Evolutionary conservation across 2,329 filamentous ascomycete species (phyloP).

Genomic region (Penicillium sumatraense): DNA sequence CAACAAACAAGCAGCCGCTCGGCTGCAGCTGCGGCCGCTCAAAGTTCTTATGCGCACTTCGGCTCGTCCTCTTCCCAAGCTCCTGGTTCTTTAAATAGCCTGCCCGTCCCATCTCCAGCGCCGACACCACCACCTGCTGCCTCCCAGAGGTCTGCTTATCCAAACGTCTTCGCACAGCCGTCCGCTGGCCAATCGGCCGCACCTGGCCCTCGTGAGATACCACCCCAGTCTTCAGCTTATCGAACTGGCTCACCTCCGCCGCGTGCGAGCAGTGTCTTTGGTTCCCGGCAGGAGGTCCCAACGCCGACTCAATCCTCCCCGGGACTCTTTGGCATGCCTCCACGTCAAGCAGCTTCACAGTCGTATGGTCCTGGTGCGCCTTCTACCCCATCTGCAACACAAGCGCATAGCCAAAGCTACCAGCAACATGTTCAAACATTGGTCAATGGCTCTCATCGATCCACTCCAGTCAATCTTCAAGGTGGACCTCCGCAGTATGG

Average conservation of each 20-base stretch:
- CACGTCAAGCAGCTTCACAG: conserved; percentile 32
- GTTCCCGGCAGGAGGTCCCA: conserved; percentile 36
- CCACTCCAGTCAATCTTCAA: conserved; percentile 34
- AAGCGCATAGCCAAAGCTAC: conserved; percentile 35
- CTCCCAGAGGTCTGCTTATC: conserved; percentile 36
- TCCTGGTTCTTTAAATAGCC: conserved; percentile 27
- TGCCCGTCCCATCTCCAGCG: conserved; percentile 38
- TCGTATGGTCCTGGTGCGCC: conserved; percentile 33
- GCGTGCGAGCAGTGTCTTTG: conserved; percentile 36
- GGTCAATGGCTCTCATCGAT: conserved; percentile 42
- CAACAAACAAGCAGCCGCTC: conserved; percentile 30
- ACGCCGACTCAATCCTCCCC: conserved; percentile 37
- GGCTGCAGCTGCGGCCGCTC: conserved; percentile 26
- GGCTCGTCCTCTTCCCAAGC: conserved; percentile 29
- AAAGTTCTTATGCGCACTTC: conserved; percentile 37
- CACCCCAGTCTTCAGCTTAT: conserved; percentile 30
- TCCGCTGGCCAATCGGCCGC: conserved; percentile 30
- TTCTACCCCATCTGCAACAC: conserved; percentile 28
- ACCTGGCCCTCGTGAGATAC: conserved; percentile 36
- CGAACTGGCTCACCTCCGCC: conserved; percentile 35
- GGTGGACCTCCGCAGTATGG: conserved; percentile 34
- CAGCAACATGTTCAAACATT: conserved; percentile 46
- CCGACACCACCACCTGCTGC: conserved; percentile 37
- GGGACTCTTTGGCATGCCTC: conserved; percentile 32
- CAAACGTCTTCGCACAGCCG: conserved; percentile 34